A percentile compares a stretch with the other conserved stretches of the same genome.
Evolutionary conservation across 1,139 yeast species (phyloP).

Genomic region (Kodamaea alishanica): DNA sequence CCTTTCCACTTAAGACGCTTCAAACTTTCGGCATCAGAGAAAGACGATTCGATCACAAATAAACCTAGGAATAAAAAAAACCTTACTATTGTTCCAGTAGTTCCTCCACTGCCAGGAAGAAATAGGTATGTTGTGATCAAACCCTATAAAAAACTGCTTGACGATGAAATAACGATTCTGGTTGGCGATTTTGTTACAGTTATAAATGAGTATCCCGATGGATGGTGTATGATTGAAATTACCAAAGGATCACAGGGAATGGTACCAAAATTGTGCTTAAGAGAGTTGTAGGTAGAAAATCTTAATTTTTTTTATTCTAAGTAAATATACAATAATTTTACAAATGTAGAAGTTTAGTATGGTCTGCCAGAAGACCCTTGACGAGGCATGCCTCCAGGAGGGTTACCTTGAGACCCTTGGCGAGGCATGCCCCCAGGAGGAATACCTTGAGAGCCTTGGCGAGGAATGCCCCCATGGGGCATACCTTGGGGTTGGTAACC

Average conservation of each 20-base stretch:
- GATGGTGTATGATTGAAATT: constrained; percentile 36
- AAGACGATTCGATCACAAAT: neutral
- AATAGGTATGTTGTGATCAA: constrained; percentile 20
- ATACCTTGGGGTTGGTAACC: constrained; percentile 7
- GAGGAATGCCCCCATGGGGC: too few species aligned
- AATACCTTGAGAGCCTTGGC: constrained; percentile 2
- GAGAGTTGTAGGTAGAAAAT: constrained; percentile 24
- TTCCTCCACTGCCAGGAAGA: neutral
- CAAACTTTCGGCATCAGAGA: constrained; percentile 15
- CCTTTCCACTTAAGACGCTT: constrained; percentile 37
- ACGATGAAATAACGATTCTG: constrained; percentile 33
- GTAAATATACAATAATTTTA: constrained; percentile 1
- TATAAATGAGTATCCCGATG: constrained; percentile 31
- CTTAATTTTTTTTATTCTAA: constrained; percentile 1
- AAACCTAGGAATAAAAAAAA: neutral
- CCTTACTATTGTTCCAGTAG: neutral
- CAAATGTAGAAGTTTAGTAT: neutral
- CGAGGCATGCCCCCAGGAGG: too few species aligned
- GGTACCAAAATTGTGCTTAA: constrained; percentile 34
- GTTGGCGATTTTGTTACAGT: constrained; percentile 32
- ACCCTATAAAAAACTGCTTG: constrained; percentile 25
- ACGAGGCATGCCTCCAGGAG: too few species aligned
- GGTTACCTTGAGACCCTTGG: constrained; percentile 1
- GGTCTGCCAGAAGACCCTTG: constrained; percentile 2
- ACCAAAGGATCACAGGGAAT: constrained; percentile 24